Conservation (phyloP, 164 flowering plant genomes). For the Brasenia schreberi region DNA sequence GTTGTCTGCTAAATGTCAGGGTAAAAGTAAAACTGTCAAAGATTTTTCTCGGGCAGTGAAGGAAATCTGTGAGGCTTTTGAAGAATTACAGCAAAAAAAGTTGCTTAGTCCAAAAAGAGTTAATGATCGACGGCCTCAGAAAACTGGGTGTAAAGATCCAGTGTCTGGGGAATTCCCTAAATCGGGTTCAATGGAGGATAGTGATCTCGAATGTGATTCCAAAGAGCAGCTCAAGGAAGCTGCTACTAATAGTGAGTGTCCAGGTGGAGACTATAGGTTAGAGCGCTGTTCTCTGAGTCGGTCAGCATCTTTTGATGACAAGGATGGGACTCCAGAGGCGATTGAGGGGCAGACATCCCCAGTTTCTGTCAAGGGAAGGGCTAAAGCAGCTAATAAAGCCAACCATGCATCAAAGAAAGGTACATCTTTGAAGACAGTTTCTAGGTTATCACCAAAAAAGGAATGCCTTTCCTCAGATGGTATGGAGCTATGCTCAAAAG, state of each 20-base stretch:
- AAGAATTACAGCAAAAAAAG: constrained; percentile 36
- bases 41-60: constrained; percentile 71
- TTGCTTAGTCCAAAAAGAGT: constrained; percentile 20
- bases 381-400: constrained; percentile 11
- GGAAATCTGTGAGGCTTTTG: constrained; percentile 78
- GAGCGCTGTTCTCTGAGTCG: constrained; percentile 21
- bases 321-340: constrained; percentile 11
- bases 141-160: neutral
- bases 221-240: neutral
- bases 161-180: neutral
- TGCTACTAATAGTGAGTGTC: constrained; percentile 7
- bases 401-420: constrained; percentile 16
- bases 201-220: neutral
- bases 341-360: constrained; percentile 12
- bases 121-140: constrained; percentile 10
- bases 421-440: constrained; percentile 7
- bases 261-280: constrained; percentile 20
- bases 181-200: neutral
- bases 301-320: constrained; percentile 18
- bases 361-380: constrained; percentile 12
- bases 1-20: constrained; percentile 53
- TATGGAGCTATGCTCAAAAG: constrained; percentile 4
- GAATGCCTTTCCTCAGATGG: constrained; percentile 10
- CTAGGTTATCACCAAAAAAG: constrained; percentile 8
- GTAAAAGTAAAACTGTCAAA: constrained; percentile 48